Base-by-base conservation (phyloP, 1,284 basidiomycete species). In the Pholiota adiposa region DNA sequence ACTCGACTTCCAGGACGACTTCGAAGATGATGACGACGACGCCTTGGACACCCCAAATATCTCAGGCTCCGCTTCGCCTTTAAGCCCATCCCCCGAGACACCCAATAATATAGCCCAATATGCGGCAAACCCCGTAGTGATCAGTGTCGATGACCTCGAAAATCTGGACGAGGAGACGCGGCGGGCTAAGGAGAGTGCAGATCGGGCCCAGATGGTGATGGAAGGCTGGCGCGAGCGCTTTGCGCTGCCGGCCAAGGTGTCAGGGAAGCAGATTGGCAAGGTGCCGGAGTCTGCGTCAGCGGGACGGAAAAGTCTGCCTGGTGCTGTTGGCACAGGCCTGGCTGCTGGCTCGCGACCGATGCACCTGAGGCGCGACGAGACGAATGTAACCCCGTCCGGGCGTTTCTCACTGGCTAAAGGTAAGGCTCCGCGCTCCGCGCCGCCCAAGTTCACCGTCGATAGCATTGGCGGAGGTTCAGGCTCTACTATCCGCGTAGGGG, bases 201-300 rank as follows among this genome's bases (percentile, higher is more conserved):
- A 72, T 59, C 75, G 77, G 52, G 71, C 72, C 36, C 75, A 79
- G 50, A 74, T 74, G 25, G 84, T 89, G 36, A 81, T 83, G 48
- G 75, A 76, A 46, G 87, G 86, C 16, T 90, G 88, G 88, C 80
- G 82, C 76, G 75, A 81, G 23, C 79, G 76, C 62, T 90, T 83
- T 82, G 78, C 74, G 11, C 64, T 71, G 23, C 54, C 58, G 18
- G 34, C 18, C 3, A 21, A 14, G 29, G 38, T n/a, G 21, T 19
- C 55, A 0, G 29, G 18, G n/a, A 49, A 50, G 2, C 54, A 56
- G 11, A 3, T 48, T n/a, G n/a, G n/a, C n/a, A n/a, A n/a, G n/a
- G n/a, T n/a, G n/a, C n/a, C n/a, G n/a, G n/a, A n/a, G n/a, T n/a
- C n/a, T n/a, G n/a, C n/a, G n/a, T n/a, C n/a, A n/a, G n/a, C n/a